Evolutionary conservation across 2,329 filamentous ascomycete genomes (phyloP).

Genomic region (Raffaelea ambrosiae): DNA sequence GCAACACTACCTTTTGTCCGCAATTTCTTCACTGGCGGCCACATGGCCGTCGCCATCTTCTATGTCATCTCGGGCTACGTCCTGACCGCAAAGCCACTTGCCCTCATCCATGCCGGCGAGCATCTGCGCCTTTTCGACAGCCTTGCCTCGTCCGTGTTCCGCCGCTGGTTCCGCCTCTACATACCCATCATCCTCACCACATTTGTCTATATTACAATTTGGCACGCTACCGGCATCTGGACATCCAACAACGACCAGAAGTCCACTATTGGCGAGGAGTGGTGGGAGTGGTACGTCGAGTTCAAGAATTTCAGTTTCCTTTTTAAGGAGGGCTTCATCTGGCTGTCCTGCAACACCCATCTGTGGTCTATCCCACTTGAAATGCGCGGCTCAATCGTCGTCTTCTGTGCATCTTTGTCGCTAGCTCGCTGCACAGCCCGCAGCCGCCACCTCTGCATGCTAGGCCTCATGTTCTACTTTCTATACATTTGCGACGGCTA

Average conservation of each 20-base stretch:
- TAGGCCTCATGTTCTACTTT: conserved; percentile 52
- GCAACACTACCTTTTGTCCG: conserved; percentile 48
- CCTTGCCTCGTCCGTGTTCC: conserved; percentile 37
- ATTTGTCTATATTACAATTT: conserved; percentile 41
- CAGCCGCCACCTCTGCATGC: conserved; percentile 45
- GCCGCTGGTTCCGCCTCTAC: conserved; percentile 40
- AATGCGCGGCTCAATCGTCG: conserved; percentile 53
- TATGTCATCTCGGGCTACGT: conserved; percentile 44
- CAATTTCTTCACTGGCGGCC: conserved; percentile 51
- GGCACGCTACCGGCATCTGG: conserved; percentile 44
- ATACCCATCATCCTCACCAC: conserved; percentile 46
- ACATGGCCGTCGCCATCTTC: conserved; percentile 50
- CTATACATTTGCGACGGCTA: conserved; percentile 59
- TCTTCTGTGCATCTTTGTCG: conserved; percentile 50
- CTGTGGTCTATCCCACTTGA: conserved; percentile 58
- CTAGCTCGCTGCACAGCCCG: conserved; percentile 46
- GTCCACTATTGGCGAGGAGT: conserved; percentile 35
- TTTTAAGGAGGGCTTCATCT: conserved; percentile 49
- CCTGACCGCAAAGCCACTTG: conserved; percentile 40
- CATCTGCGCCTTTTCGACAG: conserved; percentile 31
- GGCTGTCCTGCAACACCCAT: conserved; percentile 50
- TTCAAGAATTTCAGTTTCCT: conserved; percentile 63
- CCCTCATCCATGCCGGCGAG: conserved; percentile 35
- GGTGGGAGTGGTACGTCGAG: conserved; percentile 43
- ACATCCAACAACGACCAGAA: conserved; percentile 28